These are phyloP conservation scores for Fraxinus dipetala DNA, from an alignment of 305 asterid genomes.

Conservation along the genomic window DNA sequence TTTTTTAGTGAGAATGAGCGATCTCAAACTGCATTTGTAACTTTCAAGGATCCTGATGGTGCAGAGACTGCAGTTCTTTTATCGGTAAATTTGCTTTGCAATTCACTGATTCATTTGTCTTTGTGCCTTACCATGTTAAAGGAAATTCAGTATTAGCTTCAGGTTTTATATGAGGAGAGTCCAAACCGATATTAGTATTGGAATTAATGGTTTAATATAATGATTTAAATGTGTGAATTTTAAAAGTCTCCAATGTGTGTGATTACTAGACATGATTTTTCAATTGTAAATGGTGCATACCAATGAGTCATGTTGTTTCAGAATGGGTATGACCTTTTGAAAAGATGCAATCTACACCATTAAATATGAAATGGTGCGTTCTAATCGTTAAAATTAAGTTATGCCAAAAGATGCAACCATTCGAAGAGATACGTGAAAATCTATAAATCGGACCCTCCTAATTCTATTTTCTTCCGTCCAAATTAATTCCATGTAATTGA, in stretches of 20 bases:
- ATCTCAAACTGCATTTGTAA: conserved; percentile 63
- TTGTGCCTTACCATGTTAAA: background rate
- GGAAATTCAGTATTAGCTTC: background rate
- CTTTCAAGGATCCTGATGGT: conserved; percentile 67
- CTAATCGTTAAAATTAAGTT: background rate
- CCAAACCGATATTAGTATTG: background rate
- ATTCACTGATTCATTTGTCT: background rate
- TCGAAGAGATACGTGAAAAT: background rate
- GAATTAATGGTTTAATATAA: background rate
- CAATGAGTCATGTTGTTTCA: background rate
- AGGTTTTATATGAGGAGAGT: background rate
- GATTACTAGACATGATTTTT: background rate
- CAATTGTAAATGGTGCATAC: background rate
- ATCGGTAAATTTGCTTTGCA: conserved; percentile 42
- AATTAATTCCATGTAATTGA: background rate
- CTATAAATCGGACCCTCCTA: background rate
- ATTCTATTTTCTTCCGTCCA: background rate
- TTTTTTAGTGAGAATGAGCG: conserved; percentile 59
- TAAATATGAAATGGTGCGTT: background rate
- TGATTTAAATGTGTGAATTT: background rate
- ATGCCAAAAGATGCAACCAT: background rate
- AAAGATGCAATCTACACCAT: background rate
- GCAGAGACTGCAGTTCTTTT: conserved; percentile 85
- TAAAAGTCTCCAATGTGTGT: background rate
- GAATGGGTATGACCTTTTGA: background rate